Evolutionary conservation across 2,329 filamentous ascomycete species (phyloP).

Genomic region (Nemania abortiva): DNA sequence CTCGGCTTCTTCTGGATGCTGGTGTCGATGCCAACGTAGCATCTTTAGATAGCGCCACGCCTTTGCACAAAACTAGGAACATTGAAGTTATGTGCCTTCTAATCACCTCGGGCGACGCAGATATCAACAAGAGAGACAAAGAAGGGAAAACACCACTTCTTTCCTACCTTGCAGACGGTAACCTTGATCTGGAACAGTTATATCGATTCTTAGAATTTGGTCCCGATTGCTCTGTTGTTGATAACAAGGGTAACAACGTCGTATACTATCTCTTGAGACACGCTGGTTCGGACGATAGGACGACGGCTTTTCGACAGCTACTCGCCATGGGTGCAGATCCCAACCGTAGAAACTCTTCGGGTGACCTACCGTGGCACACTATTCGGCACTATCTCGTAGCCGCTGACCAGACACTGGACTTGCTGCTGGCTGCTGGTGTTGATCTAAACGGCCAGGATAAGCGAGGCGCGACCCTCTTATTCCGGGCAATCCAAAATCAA

Average conservation of each 20-base stretch:
- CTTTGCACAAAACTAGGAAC: conserved; percentile 17
- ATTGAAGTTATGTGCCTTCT: conserved; percentile 19
- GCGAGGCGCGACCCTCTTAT: conserved; percentile 17
- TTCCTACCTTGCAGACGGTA: background rate
- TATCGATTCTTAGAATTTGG: conserved; percentile 9
- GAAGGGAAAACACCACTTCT: conserved; percentile 21
- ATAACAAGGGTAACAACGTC: conserved; percentile 18
- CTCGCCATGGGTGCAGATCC: conserved; percentile 22
- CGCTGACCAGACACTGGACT: conserved; percentile 25
- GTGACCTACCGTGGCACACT: conserved; percentile 10
- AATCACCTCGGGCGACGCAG: background rate
- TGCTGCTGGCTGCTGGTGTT: conserved; percentile 21
- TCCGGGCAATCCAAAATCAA: conserved; percentile 2
- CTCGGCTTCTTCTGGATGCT: conserved; percentile 24
- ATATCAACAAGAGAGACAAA: conserved; percentile 19
- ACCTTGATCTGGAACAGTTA: background rate
- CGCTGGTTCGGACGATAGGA: background rate
- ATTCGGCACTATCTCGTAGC: background rate
- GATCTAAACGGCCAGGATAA: conserved; percentile 17
- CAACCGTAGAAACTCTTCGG: conserved; percentile 17
- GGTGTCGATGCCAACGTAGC: conserved; percentile 17
- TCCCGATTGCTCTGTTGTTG: conserved; percentile 17
- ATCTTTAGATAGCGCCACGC: conserved; percentile 18
- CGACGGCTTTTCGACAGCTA: conserved; percentile 2
- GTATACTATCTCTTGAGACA: conserved; percentile 8